phyloP scores from a whole-genome alignment of 202 grass and related monocot species.

The Zizania palustris region DNA sequence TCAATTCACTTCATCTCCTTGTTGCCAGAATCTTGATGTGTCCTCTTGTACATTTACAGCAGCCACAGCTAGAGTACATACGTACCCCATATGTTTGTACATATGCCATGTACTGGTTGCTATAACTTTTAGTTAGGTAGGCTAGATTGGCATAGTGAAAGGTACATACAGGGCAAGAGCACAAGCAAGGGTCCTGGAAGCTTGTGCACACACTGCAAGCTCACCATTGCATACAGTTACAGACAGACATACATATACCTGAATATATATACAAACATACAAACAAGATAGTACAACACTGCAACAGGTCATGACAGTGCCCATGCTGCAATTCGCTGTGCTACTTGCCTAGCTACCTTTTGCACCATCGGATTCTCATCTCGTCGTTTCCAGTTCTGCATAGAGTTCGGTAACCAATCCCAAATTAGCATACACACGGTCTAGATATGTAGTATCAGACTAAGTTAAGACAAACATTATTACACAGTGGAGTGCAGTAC shows the following conservation, averaged over 20 bases:
- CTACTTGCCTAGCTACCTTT: background rate
- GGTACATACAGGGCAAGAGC: slow-evolving; percentile 8
- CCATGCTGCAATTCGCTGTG: background rate
- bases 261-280: background rate
- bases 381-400: background rate
- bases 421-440: background rate
- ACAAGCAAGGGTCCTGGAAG: slow-evolving; percentile 18
- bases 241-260: background rate
- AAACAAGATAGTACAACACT: slow-evolving; percentile 9
- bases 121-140: slow-evolving; percentile 24
- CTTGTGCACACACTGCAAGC: slow-evolving; percentile 35
- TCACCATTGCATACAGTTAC: slow-evolving; percentile 23
- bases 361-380: background rate
- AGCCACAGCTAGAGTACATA: background rate
- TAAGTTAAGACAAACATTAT: too few relatives aligned
- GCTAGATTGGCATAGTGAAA: slow-evolving; percentile 37
- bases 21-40: slow-evolving; percentile 1
- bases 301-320: slow-evolving; percentile 8
- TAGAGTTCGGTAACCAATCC: background rate
- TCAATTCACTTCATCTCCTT: slow-evolving; percentile 7
- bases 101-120: background rate
- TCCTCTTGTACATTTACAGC: slow-evolving; percentile 16
- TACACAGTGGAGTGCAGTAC: background rate
- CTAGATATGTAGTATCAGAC: background rate
- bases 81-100: background rate